Base-by-base conservation (phyloP, 306 rosid species). In the Astragalus membranaceus region DNA sequence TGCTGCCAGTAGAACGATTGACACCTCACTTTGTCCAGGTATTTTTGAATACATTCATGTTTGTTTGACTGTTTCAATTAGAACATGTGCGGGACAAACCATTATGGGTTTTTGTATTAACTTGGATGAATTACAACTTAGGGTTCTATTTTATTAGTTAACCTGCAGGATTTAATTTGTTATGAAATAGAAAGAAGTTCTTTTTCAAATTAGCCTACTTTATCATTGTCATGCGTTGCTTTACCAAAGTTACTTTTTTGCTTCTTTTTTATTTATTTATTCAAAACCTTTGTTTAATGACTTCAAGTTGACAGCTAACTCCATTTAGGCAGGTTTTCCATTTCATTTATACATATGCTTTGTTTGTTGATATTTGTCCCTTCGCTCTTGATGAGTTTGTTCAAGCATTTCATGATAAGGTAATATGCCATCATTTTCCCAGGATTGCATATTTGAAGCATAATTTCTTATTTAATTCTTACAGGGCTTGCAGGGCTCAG, bases 381-480 rank as follows among this genome's bases (percentile, higher is more conserved):
- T 94, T 94, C 89, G 91, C 89, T 42, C 89, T 91, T 68, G 99
- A 94, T 79, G 96, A 94, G 79, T 83, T 94, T 75, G 89, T 88
- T 77, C 97, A 89, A 81, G 87, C 99, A 58, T 87, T 94, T 87
- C 92, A 86, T 74, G 96, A 94, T 62, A 91, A 89, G 99, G 99
- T 94, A 74, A 69, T 67, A 74, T 69, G 69, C 76, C 64, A 37
- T 84, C 75, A 71, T 67, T 79, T 52, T 70, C 73, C 65, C 50
- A 7, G n/a, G 67, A 67, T 64, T 70, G 46, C 65, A 55, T 58
- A 53, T 59, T 66, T 15, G 42, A 58, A 64, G 35, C 46, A 52
- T 46, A 37, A n/a, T 70, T 60, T 70, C 49, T 46, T 37, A 39
- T 66, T 75, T 30, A 70, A 50, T 60, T 70, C n/a, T n/a, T n/a